Base-by-base conservation (phyloP, 352 stramenopile genomes). In the Phytophthora macrochlamydospora region DNA sequence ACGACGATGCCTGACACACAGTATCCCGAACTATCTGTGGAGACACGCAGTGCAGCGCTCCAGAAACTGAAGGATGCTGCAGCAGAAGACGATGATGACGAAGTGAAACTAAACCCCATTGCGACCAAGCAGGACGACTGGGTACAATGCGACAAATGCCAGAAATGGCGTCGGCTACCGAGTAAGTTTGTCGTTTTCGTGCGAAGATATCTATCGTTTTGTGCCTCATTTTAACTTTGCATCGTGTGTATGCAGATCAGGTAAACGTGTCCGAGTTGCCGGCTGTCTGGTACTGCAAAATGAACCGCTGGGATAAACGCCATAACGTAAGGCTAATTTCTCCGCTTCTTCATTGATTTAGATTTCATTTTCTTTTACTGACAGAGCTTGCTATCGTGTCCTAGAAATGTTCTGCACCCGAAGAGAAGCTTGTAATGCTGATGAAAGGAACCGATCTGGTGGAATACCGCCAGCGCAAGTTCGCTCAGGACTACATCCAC, bases 111-210 rank as follows among this genome's bases (percentile, higher is more conserved):
- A 8, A 79, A 70, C 43, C 76, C 83, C 14, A 66, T 85, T 14
- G 71, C 78, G 9, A 85, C 80, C 56, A 94, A 94, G 67, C 83
- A 94, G 59, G 86, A 94, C 62, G 85, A 93, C 66, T 94, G 86
- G 86, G 84, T 94, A 40, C 86, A 94, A 64, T 94, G 86, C 55
- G 86, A 94, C 76, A 94, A 94, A 59, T 94, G 86, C 55, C 81
- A 90, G 62, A 94, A 94, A 65, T 94, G 86, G 86, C 71, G 86
- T 49, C 84, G 85, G 30, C 69, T 94, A 31, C 84, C 86, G n/a
- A 91, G 85, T 94, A 65, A 35, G 83, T 18, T 24, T 24, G 18
- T 24, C 18, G 18, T 24, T 24, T 24, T 24, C 18, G 18, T 24
- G 18, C 18, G 18, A 24, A 24, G 18, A 24, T 24, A 24, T 24